A percentile compares a stretch with the other conserved stretches of the same genome.
Evolutionary conservation across 2,329 filamentous ascomycete genomes (phyloP).

Genomic region (Fusarium nisikadoi): DNA sequence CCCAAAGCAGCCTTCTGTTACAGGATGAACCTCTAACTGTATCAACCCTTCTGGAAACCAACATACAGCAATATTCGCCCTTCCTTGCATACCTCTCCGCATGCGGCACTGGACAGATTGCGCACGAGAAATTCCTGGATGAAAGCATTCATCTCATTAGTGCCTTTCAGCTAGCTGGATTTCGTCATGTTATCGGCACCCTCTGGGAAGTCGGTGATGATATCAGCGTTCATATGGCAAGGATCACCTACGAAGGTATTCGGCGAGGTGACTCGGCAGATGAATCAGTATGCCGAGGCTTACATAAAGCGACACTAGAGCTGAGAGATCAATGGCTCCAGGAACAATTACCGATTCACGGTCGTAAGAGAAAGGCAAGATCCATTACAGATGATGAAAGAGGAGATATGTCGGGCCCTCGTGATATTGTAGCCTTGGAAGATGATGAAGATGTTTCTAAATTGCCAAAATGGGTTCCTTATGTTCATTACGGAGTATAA

Average conservation of each 20-base stretch:
- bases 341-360: accelerated
- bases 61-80: neutral
- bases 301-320: neutral
- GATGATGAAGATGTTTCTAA: neutral
- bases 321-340: neutral
- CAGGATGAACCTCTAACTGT: too few relatives aligned
- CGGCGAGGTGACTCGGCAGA: neutral
- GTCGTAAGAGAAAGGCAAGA: neutral
- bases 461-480: neutral
- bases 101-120: neutral
- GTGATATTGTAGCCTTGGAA: neutral
- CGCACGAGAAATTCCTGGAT: neutral
- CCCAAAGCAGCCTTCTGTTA: too few relatives aligned
- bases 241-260: neutral
- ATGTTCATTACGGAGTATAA: neutral
- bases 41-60: too few relatives aligned
- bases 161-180: neutral
- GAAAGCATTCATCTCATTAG: neutral
- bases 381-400: accelerated
- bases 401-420: accelerated
- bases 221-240: neutral
- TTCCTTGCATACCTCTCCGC: neutral
- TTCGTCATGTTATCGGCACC: neutral
- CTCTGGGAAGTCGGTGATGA: neutral
- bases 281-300: neutral